Conservation (phyloP, 1,284 basidiomycete genomes). For the Pseudozyma tsukubaensis region DNA sequence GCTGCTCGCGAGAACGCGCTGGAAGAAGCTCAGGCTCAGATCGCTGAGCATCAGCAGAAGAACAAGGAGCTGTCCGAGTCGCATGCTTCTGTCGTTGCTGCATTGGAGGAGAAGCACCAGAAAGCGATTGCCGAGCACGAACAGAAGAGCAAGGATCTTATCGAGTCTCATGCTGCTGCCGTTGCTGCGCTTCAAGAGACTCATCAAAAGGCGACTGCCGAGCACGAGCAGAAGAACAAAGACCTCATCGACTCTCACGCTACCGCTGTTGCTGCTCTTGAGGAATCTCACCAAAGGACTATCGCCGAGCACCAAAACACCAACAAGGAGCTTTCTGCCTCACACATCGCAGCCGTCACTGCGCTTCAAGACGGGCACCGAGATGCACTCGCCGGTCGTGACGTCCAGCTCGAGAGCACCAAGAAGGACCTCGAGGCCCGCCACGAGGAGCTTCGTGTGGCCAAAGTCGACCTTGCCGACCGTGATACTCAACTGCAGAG, state of each 20-base stretch:
- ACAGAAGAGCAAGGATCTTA: constrained; percentile 12
- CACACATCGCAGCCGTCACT: constrained; percentile 24
- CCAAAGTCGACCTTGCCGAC: constrained; percentile 4
- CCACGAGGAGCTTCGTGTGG: constrained; percentile 16
- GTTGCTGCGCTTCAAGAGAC: constrained; percentile 1
- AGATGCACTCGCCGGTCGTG: constrained; percentile 23
- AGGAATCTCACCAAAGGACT: constrained; percentile 19
- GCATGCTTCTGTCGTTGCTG: constrained; percentile 18
- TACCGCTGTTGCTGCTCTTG: constrained; percentile 15
- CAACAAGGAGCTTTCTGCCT: constrained; percentile 18
- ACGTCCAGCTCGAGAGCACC: constrained; percentile 16
- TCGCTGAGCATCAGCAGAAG: constrained; percentile 19
- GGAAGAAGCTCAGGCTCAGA: constrained; percentile 31
- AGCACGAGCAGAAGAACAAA: constrained; percentile 9
- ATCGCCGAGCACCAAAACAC: constrained; percentile 19
- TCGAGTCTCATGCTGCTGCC: constrained; percentile 1
- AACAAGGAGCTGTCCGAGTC: constrained; percentile 9
- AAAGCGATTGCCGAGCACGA: constrained; percentile 14
- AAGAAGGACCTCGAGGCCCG: constrained; percentile 14
- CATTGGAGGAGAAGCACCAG: constrained; percentile 14
- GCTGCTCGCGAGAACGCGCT: constrained; percentile 30
- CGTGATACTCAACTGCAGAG: constrained; percentile 17
- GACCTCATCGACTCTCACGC: constrained; percentile 22
- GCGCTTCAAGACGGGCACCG: constrained; percentile 29
- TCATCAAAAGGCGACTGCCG: constrained; percentile 6